A percentile compares a stretch with the other conserved stretches of the same genome.
Conservation (phyloP, 768 basidiomycete species). For the Agaricus blazei region DNA sequence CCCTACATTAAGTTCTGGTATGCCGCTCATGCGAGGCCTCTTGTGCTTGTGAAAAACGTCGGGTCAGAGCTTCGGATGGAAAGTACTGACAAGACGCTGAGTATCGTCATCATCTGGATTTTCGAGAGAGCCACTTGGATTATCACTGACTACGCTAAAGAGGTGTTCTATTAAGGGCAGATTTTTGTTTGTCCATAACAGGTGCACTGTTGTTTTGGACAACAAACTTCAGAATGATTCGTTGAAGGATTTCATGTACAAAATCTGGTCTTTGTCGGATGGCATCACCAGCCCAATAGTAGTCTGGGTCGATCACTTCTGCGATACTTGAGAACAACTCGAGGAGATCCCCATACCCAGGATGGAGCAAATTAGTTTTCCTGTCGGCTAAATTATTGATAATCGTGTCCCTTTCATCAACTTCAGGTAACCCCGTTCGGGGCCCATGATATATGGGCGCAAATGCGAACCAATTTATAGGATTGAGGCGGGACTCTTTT, state of each 20-base stretch:
- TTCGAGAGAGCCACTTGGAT: too few relatives aligned
- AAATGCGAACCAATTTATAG: not conserved
- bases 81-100: too few relatives aligned
- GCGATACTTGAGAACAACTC: not conserved
- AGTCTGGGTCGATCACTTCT: not conserved
- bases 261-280: constrained; percentile 6
- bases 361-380: not conserved
- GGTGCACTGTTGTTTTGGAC: constrained; percentile 1
- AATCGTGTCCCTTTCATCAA: not conserved
- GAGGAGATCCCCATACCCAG: not conserved
- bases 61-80: too few relatives aligned
- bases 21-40: too few relatives aligned
- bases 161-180: too few relatives aligned
- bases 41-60: too few relatives aligned
- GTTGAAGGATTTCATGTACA: constrained; percentile 11
- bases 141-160: too few relatives aligned
- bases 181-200: not conserved
- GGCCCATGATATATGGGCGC: not conserved
- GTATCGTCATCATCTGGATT: too few relatives aligned
- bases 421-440: not conserved
- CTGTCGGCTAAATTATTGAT: not conserved
- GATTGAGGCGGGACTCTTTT: not conserved
- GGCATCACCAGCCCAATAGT: constrained; percentile 7
- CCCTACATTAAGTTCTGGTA: too few relatives aligned
- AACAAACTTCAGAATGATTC: constrained; percentile 10